Conservation (phyloP, 805 yeast genomes). For the Teunomyces pallodes region DNA sequence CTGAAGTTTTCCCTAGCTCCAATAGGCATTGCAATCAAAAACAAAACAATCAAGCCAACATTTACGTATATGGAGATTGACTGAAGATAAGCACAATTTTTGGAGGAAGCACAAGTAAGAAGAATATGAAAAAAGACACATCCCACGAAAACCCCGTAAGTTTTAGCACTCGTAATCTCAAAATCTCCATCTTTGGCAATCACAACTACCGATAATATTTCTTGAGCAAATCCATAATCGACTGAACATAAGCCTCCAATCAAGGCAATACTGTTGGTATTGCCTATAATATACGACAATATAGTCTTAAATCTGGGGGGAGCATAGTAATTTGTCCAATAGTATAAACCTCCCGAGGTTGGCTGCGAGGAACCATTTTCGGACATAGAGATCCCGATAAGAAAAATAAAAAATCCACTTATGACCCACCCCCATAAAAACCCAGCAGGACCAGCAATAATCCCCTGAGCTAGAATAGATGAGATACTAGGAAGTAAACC, state of each 20-base stretch:
- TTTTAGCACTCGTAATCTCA: conserved; percentile 49
- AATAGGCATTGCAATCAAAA: conserved; percentile 63
- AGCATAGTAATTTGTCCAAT: conserved; percentile 66
- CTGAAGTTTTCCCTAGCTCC: conserved; percentile 43
- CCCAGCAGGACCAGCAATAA: conserved; percentile 63
- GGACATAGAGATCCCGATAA: conserved; percentile 64
- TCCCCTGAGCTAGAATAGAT: conserved; percentile 50
- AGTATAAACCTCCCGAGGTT: conserved; percentile 73
- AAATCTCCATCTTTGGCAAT: conserved; percentile 54
- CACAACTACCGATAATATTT: conserved; percentile 57
- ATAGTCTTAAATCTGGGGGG: conserved; percentile 52
- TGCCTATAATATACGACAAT: conserved; percentile 61
- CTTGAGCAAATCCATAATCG: conserved; percentile 65
- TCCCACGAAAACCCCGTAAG: conserved; percentile 67
- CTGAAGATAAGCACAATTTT: conserved; percentile 56
- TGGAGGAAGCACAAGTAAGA: conserved; percentile 56
- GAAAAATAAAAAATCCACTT: conserved; percentile 54
- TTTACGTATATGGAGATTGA: conserved; percentile 56
- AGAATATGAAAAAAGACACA: conserved; percentile 51
- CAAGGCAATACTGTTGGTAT: conserved; percentile 64
- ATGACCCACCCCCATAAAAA: conserved; percentile 74
- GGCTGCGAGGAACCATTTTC: conserved; percentile 70
- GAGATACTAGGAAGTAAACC: conserved; percentile 66
- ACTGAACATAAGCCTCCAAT: conserved; percentile 66
- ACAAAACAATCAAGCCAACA: conserved; percentile 48